Percentiles rank a stretch among this genome's conserved stretches.
Conservation (phyloP, 2,329 filamentous ascomycete species). For the Gaeumannomyces sp. region DNA sequence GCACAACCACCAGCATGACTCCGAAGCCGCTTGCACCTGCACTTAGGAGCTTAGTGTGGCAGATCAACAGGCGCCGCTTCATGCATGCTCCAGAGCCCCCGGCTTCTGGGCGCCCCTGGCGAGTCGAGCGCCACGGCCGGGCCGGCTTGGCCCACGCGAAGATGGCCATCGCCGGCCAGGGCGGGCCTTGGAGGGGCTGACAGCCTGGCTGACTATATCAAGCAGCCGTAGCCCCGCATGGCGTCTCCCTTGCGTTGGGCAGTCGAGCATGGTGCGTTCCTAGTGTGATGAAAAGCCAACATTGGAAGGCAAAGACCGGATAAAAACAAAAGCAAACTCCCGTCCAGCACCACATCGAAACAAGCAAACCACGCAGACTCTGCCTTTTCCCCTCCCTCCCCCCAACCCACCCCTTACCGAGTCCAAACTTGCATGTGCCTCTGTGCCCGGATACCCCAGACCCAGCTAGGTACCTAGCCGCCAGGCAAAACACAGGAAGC, state of each 20-base stretch:
- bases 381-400: not conserved
- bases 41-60: constrained; percentile 49
- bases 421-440: not conserved
- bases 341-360: not conserved
- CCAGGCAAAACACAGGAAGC: not conserved
- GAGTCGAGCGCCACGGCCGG: not conserved
- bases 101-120: not conserved
- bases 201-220: not conserved
- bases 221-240: not conserved
- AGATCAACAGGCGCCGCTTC: constrained; percentile 15
- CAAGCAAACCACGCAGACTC: not conserved
- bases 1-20: constrained; percentile 7
- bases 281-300: not conserved
- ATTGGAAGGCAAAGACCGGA: not conserved
- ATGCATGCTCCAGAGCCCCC: not conserved
- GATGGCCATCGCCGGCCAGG: not conserved
- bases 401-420: not conserved
- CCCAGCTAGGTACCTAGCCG: constrained; percentile 3
- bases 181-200: not conserved
- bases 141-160: no score
- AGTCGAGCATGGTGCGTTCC: not conserved
- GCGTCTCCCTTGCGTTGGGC: not conserved
- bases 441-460: not conserved
- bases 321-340: not conserved
- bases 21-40: constrained; percentile 40